Base-by-base conservation (phyloP, 2,329 filamentous ascomycete species). In the Endocalyx cinctus region DNA sequence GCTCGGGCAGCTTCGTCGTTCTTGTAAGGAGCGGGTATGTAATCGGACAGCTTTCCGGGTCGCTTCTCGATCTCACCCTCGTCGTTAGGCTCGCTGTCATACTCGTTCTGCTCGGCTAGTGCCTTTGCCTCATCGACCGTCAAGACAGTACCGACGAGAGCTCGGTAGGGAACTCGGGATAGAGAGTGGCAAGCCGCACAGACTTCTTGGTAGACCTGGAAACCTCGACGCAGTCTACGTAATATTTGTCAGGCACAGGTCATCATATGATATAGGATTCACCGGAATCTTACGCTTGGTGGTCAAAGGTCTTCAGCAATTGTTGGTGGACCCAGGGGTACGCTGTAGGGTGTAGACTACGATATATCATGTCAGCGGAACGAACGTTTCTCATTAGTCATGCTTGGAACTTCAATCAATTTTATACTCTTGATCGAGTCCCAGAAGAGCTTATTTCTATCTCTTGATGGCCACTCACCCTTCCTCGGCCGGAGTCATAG, bases 191-290 rank as follows among this genome's bases (percentile, higher is more conserved):
- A 98, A 54, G 87, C 87, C 43, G 89, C 81, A 77, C 92, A 98
- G 58, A 98, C 92, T 72, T 98, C 92, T 53, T 84, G 87, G 77
- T 98, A 98, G 61, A 98, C 92, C 72, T 95, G 89, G 81, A 97
- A 98, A 69, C 92, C 92, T 73, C 92, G 89, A 66, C 92, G 92
- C 50, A 98, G 88, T 56, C 89, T 95, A 50, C 18, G n/a, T 77
- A 33, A 26, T 12, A 47, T 84, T 73, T 48, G 74, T 79, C 43
- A 47, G 33, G 8, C 35, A 38, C 38, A 40, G 27, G 43, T 41
- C 33, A 39, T 29, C 17, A 22, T 28, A 19, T 33, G 35, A 31
- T 22, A 37, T 27, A 33, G 32, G 16, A 29, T 29, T 30, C 23
- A 33, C 38, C 18, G 23, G 41, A 30, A 47, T 72, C 87, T 83